Base-by-base conservation (phyloP, 208 protist genomes). In the Acanthamoeba sp. region DNA sequence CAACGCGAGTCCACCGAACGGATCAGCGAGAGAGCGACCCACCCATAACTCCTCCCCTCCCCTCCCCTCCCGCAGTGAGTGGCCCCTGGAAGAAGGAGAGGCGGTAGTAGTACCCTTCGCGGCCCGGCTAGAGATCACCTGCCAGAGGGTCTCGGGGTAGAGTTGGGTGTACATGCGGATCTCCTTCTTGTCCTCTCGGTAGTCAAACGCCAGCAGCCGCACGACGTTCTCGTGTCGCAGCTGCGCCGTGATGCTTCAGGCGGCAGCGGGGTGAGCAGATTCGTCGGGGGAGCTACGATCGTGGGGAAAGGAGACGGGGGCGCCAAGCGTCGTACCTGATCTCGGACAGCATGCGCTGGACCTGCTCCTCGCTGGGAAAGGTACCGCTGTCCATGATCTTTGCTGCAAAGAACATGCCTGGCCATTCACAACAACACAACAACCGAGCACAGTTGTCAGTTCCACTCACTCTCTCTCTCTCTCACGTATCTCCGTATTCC, bases 261-360 rank as follows among this genome's bases (percentile, higher is more conserved):
- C 12, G 45, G 12, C 45, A 4, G 12, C 45, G 64, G 10, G 6
- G n/a, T 73, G 24, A 50, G 45, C n/a, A n/a, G n/a, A n/a, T n/a
- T n/a, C n/a, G n/a, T n/a, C n/a, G n/a, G n/a, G n/a, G n/a, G n/a
- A n/a, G n/a, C n/a, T n/a, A n/a, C n/a, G n/a, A n/a, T n/a, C n/a
- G n/a, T n/a, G n/a, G n/a, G n/a, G n/a, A n/a, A n/a, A n/a, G n/a
- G n/a, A n/a, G n/a, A n/a, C n/a, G n/a, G n/a, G n/a, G n/a, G n/a
- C n/a, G n/a, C n/a, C n/a, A n/a, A n/a, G n/a, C n/a, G n/a, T n/a
- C 4, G 66, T 80, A 80, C 71, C 71, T 80, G 71, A 80, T 80
- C 71, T 80, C 71, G 36, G 71, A 80, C 14, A 80, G 71, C 71
- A 80, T 80, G 20, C 71, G 71, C 71, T 80, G 71, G 40, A 48